Evolutionary conservation across 306 rosid genomes (phyloP), one percentile per base, ranked within the genome.

Genomic region (Lathyrus sativus): DNA sequence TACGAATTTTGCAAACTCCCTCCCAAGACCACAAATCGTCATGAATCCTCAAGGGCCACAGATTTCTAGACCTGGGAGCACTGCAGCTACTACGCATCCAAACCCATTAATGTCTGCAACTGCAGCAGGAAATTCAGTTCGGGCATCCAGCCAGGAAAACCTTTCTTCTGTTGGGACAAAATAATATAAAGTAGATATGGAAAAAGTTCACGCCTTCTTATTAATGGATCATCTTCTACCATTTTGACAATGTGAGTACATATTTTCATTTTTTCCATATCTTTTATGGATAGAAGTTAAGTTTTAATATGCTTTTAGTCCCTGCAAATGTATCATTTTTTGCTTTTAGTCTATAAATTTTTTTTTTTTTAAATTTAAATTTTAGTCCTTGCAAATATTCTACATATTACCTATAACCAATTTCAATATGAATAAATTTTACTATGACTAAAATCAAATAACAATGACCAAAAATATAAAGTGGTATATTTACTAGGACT

Each of bases 1-100:
- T 63, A 80, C 63, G 71, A 89, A 84, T 70, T 54, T 73, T 26
- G 71, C 87, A 70, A 89, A 86, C 80, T 67, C 90, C 31, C 76
- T 78, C 70, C 85, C 82, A 72, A 89, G 96, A 77, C 85, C 90
- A 39, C 88, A 84, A 35, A 59, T 72, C 61, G 58, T 56, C 77
- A 82, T 85, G 91, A 58, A 58, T 22, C 67, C 84, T 60, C 92
- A 78, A 46, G 87, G 95, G 78, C 96, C 90, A 9, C 83, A 83
- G 14, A 78, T 75, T 43, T 76, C 81, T 17, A 77, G 88, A 78
- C 81, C 95, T 15, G 42, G 73, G 68, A 91, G 95, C 67, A 38
- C 83, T 13, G 53, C 41, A 26, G 73, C 79, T 50, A 42, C 88
- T 8, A 62, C 72, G 37, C 72, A 82, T 44, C 66, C 80, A 71